Conservation (phyloP, 768 basidiomycete genomes). For the Amanita muscaria region DNA sequence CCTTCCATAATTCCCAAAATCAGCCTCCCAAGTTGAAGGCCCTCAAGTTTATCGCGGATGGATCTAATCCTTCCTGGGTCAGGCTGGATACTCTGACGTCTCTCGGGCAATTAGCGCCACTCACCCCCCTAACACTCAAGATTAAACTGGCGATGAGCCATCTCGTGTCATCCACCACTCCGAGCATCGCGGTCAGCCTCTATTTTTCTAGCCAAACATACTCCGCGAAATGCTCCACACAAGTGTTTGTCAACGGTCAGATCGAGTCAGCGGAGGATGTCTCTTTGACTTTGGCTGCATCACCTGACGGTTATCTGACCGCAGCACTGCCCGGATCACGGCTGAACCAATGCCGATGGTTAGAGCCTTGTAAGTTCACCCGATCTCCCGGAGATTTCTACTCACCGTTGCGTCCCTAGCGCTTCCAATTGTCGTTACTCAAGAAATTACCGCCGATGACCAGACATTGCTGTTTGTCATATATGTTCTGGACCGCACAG, state of each 20-base stretch:
- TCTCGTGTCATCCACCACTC: conserved; percentile 43
- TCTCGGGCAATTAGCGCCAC: conserved; percentile 24
- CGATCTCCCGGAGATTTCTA: neutral
- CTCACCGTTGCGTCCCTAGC: conserved; percentile 21
- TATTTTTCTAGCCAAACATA: conserved; percentile 46
- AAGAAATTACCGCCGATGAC: conserved; percentile 62
- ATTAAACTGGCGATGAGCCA: conserved; percentile 54
- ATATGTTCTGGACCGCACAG: conserved; percentile 59
- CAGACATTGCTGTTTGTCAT: conserved; percentile 53
- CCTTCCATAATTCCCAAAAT: neutral
- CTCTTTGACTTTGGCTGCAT: conserved; percentile 38
- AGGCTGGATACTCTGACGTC: conserved; percentile 47
- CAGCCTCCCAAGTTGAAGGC: conserved; percentile 1
- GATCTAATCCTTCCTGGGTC: conserved; percentile 55
- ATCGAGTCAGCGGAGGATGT: conserved; percentile 46
- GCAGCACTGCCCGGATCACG: conserved; percentile 59
- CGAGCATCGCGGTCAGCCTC: conserved; percentile 55
- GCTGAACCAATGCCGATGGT: conserved; percentile 61
- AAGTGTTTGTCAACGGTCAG: conserved; percentile 41
- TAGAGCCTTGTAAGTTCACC: conserved; percentile 50
- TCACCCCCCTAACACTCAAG: conserved; percentile 41
- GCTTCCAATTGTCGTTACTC: conserved; percentile 49
- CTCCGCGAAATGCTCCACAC: conserved; percentile 57
- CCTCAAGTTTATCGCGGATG: conserved; percentile 34
- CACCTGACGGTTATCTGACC: conserved; percentile 41